Percentiles rank a stretch among this genome's conserved stretches.
Evolutionary conservation across 1,139 yeast genomes (phyloP).

Genomic region (Diutina sp.): DNA sequence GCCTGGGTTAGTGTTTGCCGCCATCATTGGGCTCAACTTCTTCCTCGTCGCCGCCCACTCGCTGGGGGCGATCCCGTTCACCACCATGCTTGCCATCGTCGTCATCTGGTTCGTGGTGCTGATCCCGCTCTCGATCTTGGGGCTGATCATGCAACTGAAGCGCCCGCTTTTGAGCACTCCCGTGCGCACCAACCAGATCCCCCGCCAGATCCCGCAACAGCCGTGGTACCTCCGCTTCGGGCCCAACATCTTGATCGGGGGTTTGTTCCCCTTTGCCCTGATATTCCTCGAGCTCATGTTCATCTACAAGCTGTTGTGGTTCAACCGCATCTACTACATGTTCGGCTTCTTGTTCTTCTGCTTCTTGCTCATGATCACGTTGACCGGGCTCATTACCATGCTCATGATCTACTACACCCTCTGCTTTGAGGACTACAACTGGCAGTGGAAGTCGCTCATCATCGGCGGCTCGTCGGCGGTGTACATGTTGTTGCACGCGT

Average conservation of each 20-base stretch:
- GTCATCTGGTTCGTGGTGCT: constrained; percentile 78
- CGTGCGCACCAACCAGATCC: constrained; percentile 84
- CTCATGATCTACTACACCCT: constrained; percentile 75
- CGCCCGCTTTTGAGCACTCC: constrained; percentile 51
- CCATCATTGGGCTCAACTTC: constrained; percentile 65
- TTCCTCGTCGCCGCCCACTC: constrained; percentile 68
- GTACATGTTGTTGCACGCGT: constrained; percentile 76
- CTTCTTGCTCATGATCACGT: constrained; percentile 64
- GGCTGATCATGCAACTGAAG: constrained; percentile 68
- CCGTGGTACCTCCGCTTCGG: constrained; percentile 69
- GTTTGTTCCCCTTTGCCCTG: constrained; percentile 90
- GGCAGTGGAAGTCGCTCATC: constrained; percentile 94
- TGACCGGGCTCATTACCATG: constrained; percentile 72
- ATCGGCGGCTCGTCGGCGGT: constrained; percentile 84
- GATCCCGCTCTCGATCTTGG: constrained; percentile 71
- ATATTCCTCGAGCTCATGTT: constrained; percentile 92
- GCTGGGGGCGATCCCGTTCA: constrained; percentile 92
- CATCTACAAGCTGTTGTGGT: constrained; percentile 82
- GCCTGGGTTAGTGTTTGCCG: constrained; percentile 61
- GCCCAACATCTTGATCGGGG: constrained; percentile 65
- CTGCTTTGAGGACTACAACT: constrained; percentile 83
- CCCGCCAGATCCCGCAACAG: constrained; percentile 89
- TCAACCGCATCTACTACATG: constrained; percentile 89
- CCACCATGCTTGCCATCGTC: constrained; percentile 75
- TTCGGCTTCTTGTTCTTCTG: constrained; percentile 93